These are phyloP conservation scores for Phyllosticta paracitricarpa DNA, from an alignment of 2,329 filamentous ascomycete species.

Conservation along the genomic window DNA sequence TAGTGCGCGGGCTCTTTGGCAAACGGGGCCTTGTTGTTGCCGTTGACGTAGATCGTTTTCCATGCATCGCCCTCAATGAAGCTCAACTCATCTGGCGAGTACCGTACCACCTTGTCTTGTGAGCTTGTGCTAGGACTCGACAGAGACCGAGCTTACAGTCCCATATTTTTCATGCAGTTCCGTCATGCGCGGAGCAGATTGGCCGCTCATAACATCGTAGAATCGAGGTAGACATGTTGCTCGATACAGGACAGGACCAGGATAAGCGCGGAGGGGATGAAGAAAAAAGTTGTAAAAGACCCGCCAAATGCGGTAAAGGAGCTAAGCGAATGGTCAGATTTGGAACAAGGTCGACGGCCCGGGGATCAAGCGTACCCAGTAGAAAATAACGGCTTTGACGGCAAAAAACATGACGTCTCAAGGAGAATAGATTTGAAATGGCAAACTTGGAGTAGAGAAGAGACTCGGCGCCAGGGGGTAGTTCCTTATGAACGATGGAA, in stretches of 20 bases:
- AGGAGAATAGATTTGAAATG: background rate
- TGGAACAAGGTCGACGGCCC: background rate
- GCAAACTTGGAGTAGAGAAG: background rate
- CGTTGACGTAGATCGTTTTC: slow-evolving; percentile 11
- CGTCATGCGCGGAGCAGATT: background rate
- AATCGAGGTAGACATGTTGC: background rate
- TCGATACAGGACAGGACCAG: slow-evolving; percentile 5
- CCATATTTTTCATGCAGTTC: background rate
- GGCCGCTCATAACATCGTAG: background rate
- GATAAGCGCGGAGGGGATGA: slow-evolving; percentile 7
- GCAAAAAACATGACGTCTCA: background rate
- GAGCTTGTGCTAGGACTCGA: background rate
- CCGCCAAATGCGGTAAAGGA: background rate
- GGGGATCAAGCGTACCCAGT: background rate
- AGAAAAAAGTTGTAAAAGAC: slow-evolving; percentile 7
- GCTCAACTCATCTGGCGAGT: slow-evolving; percentile 32
- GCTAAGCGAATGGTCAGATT: background rate
- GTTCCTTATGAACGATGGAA: background rate
- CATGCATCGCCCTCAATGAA: slow-evolving; percentile 34
- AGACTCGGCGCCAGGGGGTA: background rate
- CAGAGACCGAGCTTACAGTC: background rate
- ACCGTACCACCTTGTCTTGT: slow-evolving; percentile 26
- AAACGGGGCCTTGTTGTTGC: background rate
- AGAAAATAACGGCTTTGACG: background rate
- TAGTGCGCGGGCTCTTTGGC: slow-evolving; percentile 4